Evolutionary conservation across 192 early-diverging fungal genomes (phyloP), one percentile per base, ranked within the genome.

Genomic region (Entomortierella chlamydospora): DNA sequence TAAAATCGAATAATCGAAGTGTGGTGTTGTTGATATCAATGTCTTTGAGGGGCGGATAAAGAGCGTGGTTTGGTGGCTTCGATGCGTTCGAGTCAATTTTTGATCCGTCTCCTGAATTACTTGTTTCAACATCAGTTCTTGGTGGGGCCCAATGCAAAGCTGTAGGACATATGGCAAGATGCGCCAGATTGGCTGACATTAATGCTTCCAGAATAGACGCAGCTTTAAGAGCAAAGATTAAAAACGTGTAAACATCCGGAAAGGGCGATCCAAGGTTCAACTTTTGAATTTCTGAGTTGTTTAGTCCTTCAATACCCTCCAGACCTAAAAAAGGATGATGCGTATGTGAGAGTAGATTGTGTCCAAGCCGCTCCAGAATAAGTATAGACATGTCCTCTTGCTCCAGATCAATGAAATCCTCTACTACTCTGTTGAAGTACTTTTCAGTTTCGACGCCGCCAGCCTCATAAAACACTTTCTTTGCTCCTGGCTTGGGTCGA

Each of bases 11-110:
- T 3, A 79, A 33, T 8, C 76, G 56, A 13, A 79, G 29, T 41
- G 50, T 70, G 15, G 76, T 70, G 30, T 70, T 55, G n/a, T 79
- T 79, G 41, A 79, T 57, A 43, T 79, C 76, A 25, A 61, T 74
- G 18, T 45, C 60, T 30, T 58, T 54, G 23, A 60, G 45, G 20
- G 58, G 17, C 11, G 56, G 20, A 34, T 71, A 39, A 43, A 62
- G 56, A 25, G 17, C 4, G 39, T 7, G n/a, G 52, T 30, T 41
- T 45, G 39, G 33, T 15, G 53, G 15, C 9, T 4, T 43, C 3
- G 20, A 8, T 15, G 49, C 1, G 2, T 41, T 26, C 9, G 34
- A 59, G 34, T 37, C 39, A 31, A 31, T 13, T 1, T 20, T 34
- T 61, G 59, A 43, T 47, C 39, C 41, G 1, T 22, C 22, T n/a